phyloP scores from a whole-genome alignment of 2,329 filamentous ascomycete genomes.

The Phaeophleospora eucalypticola region DNA sequence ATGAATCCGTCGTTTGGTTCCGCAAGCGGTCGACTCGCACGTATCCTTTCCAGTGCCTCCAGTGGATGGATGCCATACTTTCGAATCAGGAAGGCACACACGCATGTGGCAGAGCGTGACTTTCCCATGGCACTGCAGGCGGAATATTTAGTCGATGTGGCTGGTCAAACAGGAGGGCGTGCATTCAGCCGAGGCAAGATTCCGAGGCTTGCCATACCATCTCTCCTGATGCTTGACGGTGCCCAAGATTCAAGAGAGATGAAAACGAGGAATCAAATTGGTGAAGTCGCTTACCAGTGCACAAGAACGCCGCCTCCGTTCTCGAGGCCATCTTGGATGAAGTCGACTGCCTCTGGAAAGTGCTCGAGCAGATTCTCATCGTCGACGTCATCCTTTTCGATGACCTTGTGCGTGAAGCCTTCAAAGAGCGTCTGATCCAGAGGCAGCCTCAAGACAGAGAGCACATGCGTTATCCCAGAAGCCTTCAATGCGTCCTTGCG shows the following conservation, averaged over 20 bases:
- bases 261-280: not conserved
- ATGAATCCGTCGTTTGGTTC: slow-evolving; percentile 93
- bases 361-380: slow-evolving; percentile 82
- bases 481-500: slow-evolving; percentile 66
- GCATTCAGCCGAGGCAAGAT: not conserved
- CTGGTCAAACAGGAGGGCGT: not conserved
- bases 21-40: slow-evolving; percentile 67
- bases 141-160: slow-evolving; percentile 8
- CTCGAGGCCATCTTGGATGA: slow-evolving; percentile 74
- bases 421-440: slow-evolving; percentile 55
- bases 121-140: slow-evolving; percentile 79
- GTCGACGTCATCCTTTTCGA: slow-evolving; percentile 86
- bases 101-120: slow-evolving; percentile 80
- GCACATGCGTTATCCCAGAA: slow-evolving; percentile 78
- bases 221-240: not conserved
- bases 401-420: slow-evolving; percentile 62
- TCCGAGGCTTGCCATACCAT: not conserved
- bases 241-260: not conserved
- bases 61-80: slow-evolving; percentile 48
- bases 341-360: slow-evolving; percentile 72
- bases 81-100: slow-evolving; percentile 78
- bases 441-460: slow-evolving; percentile 72
- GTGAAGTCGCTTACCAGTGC: slow-evolving; percentile 59
- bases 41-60: slow-evolving; percentile 67
- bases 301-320: slow-evolving; percentile 60